Conservation (phyloP, 139 green algal species). For the Choricystis sp. region DNA sequence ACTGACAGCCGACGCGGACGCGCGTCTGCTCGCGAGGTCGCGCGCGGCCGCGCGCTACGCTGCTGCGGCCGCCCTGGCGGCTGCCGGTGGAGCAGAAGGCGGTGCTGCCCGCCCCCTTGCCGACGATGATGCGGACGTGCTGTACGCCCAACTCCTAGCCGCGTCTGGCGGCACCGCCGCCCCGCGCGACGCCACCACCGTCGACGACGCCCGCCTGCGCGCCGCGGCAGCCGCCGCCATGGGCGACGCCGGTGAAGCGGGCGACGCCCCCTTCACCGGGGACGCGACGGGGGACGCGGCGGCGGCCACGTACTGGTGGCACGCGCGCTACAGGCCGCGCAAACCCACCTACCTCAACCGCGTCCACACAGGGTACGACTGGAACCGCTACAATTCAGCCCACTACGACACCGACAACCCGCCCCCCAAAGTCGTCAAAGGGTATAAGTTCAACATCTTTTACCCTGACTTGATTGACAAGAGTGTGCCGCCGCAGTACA, state of each 20-base stretch:
- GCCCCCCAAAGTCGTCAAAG: conserved; percentile 76
- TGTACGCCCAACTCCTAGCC: conserved; percentile 14
- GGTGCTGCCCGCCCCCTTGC: conserved; percentile 15
- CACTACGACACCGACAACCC: conserved; percentile 99
- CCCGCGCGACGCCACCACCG: conserved; percentile 5
- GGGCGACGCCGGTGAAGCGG: conserved; percentile 33
- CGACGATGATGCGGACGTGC: conserved; percentile 12
- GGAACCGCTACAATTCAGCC: conserved; percentile 99
- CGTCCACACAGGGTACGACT: conserved; percentile 92
- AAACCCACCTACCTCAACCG: conserved; percentile 99
- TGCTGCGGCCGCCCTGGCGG: not conserved
- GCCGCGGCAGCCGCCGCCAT: no score
- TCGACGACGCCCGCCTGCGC: conserved; percentile 11
- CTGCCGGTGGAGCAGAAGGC: no score
- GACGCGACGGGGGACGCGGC: conserved; percentile 43
- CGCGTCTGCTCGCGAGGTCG: no score
- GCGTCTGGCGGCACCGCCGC: no score
- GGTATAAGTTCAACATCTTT: conserved; percentile 99
- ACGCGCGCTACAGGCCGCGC: conserved; percentile 93
- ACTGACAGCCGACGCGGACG: no score
- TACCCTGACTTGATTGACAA: conserved; percentile 95
- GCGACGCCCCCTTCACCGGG: conserved; percentile 51
- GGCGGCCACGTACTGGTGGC: conserved; percentile 86
- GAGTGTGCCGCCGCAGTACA: conserved; percentile 34
- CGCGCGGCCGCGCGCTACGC: no score